These are phyloP conservation scores for Moringa oleifera DNA, from an alignment of 345 rosid species.

Conservation along the genomic window DNA sequence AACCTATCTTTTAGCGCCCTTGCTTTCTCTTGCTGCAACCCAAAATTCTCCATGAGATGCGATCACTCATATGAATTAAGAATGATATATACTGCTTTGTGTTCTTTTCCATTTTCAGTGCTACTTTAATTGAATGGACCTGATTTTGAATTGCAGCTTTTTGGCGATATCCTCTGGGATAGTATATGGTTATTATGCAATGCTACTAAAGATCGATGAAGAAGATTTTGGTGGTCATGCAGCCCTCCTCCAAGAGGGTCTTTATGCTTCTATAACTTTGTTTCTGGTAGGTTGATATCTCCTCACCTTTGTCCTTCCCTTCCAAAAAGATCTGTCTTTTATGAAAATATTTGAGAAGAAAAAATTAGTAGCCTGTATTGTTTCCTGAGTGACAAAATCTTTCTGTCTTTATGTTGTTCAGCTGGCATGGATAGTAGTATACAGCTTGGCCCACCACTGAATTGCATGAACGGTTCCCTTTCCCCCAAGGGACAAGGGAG, in stretches of 20 bases:
- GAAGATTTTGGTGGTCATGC: conserved; percentile 95
- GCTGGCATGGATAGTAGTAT: conserved; percentile 93
- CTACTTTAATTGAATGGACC: neutral
- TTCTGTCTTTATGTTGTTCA: conserved; percentile 30
- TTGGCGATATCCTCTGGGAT: conserved; percentile 67
- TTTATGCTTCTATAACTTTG: conserved; percentile 81
- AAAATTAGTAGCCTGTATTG: neutral
- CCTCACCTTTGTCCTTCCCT: neutral
- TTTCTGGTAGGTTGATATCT: conserved; percentile 59
- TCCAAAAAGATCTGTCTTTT: neutral
- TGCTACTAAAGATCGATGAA: conserved; percentile 85
- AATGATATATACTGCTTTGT: neutral
- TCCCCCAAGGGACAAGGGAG: conserved; percentile 5
- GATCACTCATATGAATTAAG: neutral
- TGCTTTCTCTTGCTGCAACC: neutral
- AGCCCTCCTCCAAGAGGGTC: conserved; percentile 91
- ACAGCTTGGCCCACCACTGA: conserved; percentile 92
- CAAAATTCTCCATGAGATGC: neutral
- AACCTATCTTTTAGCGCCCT: too few relatives aligned
- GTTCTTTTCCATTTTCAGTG: neutral
- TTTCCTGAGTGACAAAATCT: conserved; percentile 1
- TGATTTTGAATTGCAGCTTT: conserved; percentile 47
- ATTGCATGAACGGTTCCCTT: conserved; percentile 7
- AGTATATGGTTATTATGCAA: conserved; percentile 70
- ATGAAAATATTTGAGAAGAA: too few relatives aligned